Evolutionary conservation across 139 green algal species (phyloP).

Genomic region (Micractinium conductrix): DNA sequence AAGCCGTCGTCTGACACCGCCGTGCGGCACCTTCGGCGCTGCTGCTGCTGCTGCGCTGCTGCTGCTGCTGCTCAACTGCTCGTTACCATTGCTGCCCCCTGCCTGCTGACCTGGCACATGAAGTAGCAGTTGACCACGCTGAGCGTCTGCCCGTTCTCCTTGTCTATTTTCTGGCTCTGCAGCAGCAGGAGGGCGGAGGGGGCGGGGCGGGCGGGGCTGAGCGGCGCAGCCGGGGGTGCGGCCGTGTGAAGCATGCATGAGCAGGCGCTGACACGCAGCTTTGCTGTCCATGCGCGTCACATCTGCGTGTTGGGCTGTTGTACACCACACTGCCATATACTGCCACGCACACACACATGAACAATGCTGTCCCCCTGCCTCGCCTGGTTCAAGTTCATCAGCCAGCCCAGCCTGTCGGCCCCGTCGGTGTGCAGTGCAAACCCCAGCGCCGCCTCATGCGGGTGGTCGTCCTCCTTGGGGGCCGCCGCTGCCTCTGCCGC

Average conservation of each 20-base stretch:
- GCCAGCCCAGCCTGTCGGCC: conserved; percentile 86
- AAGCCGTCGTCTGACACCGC: too few species aligned
- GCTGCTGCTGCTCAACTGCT: neutral
- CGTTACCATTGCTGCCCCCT: too few species aligned
- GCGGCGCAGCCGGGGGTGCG: too few species aligned
- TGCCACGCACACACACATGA: neutral
- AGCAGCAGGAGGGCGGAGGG: neutral
- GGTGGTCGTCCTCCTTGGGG: conserved; percentile 58
- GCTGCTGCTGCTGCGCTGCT: neutral
- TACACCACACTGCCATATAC: too few species aligned
- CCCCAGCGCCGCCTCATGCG: conserved; percentile 74
- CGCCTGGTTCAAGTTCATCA: conserved; percentile 91
- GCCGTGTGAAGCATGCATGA: too few species aligned
- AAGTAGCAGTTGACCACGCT: conserved; percentile 94
- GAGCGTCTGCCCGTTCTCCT: conserved; percentile 74
- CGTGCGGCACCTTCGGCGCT: neutral
- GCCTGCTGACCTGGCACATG: conserved; percentile 83
- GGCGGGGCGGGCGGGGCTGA: too few species aligned
- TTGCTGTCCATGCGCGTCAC: too few species aligned
- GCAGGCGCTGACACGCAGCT: too few species aligned
- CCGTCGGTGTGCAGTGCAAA: conserved; percentile 80
- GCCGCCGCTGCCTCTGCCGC: neutral
- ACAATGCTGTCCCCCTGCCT: neutral
- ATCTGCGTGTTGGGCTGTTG: too few species aligned
- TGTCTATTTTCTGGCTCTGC: conserved; percentile 85